phyloP scores from a whole-genome alignment of 2,329 filamentous ascomycete species.

The Massarina eburnea region DNA sequence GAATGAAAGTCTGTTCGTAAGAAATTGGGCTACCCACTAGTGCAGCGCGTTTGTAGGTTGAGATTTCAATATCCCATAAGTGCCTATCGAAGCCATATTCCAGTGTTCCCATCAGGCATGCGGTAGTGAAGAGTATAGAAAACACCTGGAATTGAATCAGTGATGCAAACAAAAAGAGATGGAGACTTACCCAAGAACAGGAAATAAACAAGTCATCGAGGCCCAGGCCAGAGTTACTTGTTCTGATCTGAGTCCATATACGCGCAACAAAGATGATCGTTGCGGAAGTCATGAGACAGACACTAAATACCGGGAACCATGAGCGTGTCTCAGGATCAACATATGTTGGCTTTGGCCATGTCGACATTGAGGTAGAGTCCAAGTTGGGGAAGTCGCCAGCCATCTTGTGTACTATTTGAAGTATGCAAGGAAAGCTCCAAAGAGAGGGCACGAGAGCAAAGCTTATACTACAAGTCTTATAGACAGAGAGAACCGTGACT shows the following conservation, averaged over 20 bases:
- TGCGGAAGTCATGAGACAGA: conserved; percentile 22
- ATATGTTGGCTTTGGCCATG: conserved; percentile 36
- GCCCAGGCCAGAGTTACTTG: conserved; percentile 27
- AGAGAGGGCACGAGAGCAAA: neutral
- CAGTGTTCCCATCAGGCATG: conserved; percentile 17
- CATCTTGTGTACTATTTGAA: conserved; percentile 6
- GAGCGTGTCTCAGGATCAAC: conserved; percentile 26
- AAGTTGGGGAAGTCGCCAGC: conserved; percentile 19
- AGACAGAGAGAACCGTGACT: neutral
- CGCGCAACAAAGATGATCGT: conserved; percentile 27
- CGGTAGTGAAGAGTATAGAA: conserved; percentile 11
- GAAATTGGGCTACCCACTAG: conserved; percentile 12
- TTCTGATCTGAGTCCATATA: conserved; percentile 29
- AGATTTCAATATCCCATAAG: conserved; percentile 37
- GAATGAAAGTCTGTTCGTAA: no score
- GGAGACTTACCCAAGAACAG: neutral
- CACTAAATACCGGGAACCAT: conserved; percentile 36
- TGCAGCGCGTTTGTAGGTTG: conserved; percentile 13
- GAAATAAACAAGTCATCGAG: conserved; percentile 31
- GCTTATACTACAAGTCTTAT: conserved; percentile 2
- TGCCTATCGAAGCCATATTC: conserved; percentile 36
- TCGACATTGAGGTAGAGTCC: conserved; percentile 20
- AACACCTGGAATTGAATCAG: conserved; percentile 12
- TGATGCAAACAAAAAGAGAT: neutral
- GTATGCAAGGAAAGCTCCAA: neutral